Evolutionary conservation across 495 filamentous ascomycete genomes (phyloP), one percentile per base, ranked within the genome.

Genomic region (Penicillium psychrofluorescens): DNA sequence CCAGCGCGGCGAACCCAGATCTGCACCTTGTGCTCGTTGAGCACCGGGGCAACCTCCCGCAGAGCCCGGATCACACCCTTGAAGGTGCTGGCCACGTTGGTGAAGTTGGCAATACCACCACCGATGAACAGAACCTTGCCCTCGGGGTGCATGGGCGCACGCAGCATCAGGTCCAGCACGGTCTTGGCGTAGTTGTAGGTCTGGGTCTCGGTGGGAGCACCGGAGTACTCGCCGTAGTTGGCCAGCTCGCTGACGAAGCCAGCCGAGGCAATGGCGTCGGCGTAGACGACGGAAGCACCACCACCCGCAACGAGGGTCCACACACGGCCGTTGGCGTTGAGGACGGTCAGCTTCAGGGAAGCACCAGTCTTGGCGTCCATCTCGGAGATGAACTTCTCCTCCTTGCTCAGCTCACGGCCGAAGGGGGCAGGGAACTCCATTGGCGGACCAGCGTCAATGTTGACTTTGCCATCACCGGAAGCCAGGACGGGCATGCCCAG

Each of bases 31-130:
- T 99, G 92, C 79, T 97, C 94, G 65, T 81, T 81, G 45, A 99
- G 78, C 31, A 82, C 70, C 39, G 83, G 82, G 41, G 89, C 80
- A 47, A 92, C 88, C 71, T 97, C 92, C 44, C 94, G 85, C 45
- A 99, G 83, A 32, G 92, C 92, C 46, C 89, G 86, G 70, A 99
- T 99, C 63, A 99, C 90, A 74, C 92, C 92, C 78, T 99, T 99
- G 85, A 99, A 99, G 39, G 92, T 99, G 51, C 83, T 89, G 40
- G 94, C 92, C 37, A 99, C 79, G 62, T 83, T 87, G 71, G 92
- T 99, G 77, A 99, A 99, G 84, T 99, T 99, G 76, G 92, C 92
- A 81, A 99, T 99, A 79, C 92, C 92, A 74, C 92, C 92, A 67
- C 92, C 92, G 55, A 99, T 96, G 78, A 99, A 97, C 51, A 99